These are phyloP conservation scores for Pichia eremophila DNA, from an alignment of 805 yeast genomes.

Conservation along the genomic window DNA sequence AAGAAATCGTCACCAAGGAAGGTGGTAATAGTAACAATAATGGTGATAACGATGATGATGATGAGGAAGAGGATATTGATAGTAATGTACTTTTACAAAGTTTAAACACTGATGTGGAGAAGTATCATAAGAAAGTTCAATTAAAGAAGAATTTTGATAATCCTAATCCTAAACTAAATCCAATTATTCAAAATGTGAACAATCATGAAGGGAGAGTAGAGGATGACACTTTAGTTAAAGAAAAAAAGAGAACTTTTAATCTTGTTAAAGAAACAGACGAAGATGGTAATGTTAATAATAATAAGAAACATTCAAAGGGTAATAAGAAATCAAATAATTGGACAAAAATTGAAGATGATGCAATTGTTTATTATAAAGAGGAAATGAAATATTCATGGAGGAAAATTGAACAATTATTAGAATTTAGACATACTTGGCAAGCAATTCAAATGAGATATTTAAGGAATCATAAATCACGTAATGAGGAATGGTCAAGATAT, in stretches of 20 bases:
- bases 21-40: not conserved
- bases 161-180: not conserved
- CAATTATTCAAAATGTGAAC: no score
- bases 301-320: not conserved
- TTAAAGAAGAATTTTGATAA: conserved; percentile 9
- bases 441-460: conserved; percentile 40
- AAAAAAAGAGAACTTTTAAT: no score
- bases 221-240: no score
- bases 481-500: conserved; percentile 26
- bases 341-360: conserved; percentile 30
- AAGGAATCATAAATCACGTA: conserved; percentile 29
- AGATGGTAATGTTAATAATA: not conserved
- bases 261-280: no score
- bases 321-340: conserved; percentile 11
- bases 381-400: conserved; percentile 30
- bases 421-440: conserved; percentile 32
- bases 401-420: conserved; percentile 25
- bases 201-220: no score
- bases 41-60: not conserved
- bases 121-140: conserved; percentile 23
- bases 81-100: conserved; percentile 14
- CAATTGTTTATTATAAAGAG: conserved; percentile 30
- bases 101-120: conserved; percentile 22
- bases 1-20: not conserved
- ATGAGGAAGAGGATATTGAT: not conserved